A percentile compares a stretch with the other conserved stretches of the same genome.
phyloP scores from a whole-genome alignment of 208 protist genomes.

The Herpetomonas tarakana region DNA sequence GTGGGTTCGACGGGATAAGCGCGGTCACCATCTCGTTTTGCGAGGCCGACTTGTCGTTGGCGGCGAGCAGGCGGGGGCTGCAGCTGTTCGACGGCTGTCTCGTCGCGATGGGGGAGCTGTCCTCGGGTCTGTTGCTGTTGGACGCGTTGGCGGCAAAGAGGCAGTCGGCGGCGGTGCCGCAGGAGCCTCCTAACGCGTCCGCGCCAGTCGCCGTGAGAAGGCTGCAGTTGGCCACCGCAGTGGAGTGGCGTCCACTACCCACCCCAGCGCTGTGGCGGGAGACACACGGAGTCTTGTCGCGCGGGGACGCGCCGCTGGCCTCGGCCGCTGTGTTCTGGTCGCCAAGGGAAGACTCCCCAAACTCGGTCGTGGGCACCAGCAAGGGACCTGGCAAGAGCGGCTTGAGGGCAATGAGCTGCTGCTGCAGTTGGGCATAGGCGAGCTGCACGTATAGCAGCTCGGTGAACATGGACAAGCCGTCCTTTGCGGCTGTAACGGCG shows the following conservation, averaged over 20 bases:
- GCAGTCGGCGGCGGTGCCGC: too few relatives aligned
- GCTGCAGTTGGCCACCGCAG: too few relatives aligned
- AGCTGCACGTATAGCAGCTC: conserved; percentile 15
- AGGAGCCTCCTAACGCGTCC: not conserved
- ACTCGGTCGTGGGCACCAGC: conserved; percentile 4
- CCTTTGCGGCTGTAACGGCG: not conserved
- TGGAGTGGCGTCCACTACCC: too few relatives aligned
- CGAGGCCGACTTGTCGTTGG: not conserved
- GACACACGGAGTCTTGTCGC: not conserved
- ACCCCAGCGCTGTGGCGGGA: not conserved
- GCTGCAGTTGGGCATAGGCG: conserved; percentile 18
- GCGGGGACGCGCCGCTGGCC: not conserved
- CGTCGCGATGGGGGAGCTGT: not conserved
- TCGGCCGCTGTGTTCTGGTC: not conserved
- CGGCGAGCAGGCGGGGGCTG: not conserved
- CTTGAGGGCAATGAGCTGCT: conserved; percentile 21
- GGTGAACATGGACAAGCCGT: conserved; percentile 5
- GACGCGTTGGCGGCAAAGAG: not conserved
- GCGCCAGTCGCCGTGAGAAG: not conserved
- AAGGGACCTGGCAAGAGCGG: conserved; percentile 15
- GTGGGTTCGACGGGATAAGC: not conserved
- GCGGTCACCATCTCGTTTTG: not conserved
- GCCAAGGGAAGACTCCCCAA: not conserved
- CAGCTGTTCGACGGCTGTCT: too few relatives aligned
- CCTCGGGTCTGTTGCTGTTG: not conserved